Conservation (phyloP, 805 yeast species). For the Schwanniomyces vanrijiae region DNA sequence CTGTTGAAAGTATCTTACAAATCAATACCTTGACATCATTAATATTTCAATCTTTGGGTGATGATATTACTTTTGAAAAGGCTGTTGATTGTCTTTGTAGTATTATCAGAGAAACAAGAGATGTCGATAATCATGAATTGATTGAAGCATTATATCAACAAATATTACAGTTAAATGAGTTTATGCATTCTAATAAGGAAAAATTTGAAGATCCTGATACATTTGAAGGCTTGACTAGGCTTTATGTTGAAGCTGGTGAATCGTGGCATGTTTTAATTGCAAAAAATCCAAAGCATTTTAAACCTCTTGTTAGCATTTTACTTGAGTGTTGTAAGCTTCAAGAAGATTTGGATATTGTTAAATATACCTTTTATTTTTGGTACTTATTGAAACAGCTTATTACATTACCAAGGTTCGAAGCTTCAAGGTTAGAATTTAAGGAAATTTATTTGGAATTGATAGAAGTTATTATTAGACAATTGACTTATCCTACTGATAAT, state of each 20-base stretch:
- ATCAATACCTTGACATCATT: slow-evolving; percentile 64
- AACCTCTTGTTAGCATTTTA: slow-evolving; percentile 70
- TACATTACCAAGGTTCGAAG: slow-evolving; percentile 55
- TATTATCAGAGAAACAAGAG: slow-evolving; percentile 78
- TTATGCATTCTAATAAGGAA: slow-evolving; percentile 30
- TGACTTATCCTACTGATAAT: slow-evolving; percentile 64
- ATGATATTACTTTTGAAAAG: slow-evolving; percentile 75
- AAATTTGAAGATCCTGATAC: slow-evolving; percentile 62
- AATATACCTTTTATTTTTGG: slow-evolving; percentile 93
- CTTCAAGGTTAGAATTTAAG: slow-evolving; percentile 48
- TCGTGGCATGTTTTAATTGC: slow-evolving; percentile 91
- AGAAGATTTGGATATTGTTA: slow-evolving; percentile 84
- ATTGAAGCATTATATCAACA: slow-evolving; percentile 69
- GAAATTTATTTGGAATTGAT: slow-evolving; percentile 62
- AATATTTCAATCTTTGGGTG: slow-evolving; percentile 58
- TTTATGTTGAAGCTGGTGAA: slow-evolving; percentile 91
- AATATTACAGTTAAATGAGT: slow-evolving; percentile 59
- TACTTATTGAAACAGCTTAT: slow-evolving; percentile 74
- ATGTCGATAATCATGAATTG: slow-evolving; percentile 60
- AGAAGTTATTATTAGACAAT: slow-evolving; percentile 60
- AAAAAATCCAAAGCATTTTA: slow-evolving; percentile 64
- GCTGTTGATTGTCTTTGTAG: slow-evolving; percentile 86
- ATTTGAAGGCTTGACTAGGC: slow-evolving; percentile 67
- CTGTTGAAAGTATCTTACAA: slow-evolving; percentile 65
- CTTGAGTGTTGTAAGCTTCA: slow-evolving; percentile 70